These are phyloP conservation scores for Diplodia mutila DNA, from an alignment of 2,329 filamentous ascomycete genomes.

Conservation along the genomic window DNA sequence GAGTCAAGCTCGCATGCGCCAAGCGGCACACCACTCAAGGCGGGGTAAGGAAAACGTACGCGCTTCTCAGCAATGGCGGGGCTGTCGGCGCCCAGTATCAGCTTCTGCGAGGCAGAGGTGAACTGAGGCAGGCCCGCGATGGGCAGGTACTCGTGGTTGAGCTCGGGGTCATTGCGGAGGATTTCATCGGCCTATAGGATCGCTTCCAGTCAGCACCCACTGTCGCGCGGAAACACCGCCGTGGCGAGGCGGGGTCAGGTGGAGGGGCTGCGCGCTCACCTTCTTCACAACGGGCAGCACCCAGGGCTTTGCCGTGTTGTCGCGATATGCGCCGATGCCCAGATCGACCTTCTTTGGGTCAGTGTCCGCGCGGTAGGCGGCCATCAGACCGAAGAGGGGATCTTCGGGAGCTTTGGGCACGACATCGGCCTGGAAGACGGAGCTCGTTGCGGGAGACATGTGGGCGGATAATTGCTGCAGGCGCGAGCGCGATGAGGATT, in stretches of 20 bases:
- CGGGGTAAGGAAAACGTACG: slow-evolving; percentile 45
- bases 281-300: slow-evolving; percentile 94
- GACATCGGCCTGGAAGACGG: slow-evolving; percentile 73
- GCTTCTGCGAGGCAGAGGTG: slow-evolving; percentile 86
- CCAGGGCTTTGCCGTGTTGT: slow-evolving; percentile 96
- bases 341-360: slow-evolving; percentile 85
- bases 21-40: background rate
- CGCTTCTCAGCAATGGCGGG: slow-evolving; percentile 84
- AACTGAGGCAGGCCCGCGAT: slow-evolving; percentile 87
- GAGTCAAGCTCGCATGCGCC: background rate
- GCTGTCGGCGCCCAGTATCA: slow-evolving; percentile 80
- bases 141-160: slow-evolving; percentile 98
- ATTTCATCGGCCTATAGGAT: slow-evolving; percentile 78
- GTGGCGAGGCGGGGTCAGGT: background rate
- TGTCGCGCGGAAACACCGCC: background rate
- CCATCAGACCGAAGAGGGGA: slow-evolving; percentile 89
- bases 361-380: slow-evolving; percentile 80
- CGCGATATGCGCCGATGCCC: slow-evolving; percentile 93
- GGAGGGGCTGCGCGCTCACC: slow-evolving; percentile 57
- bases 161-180: slow-evolving; percentile 81
- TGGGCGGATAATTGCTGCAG: slow-evolving; percentile 67
- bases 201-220: slow-evolving; percentile 24
- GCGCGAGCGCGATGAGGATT: slow-evolving; percentile 36
- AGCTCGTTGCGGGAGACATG: slow-evolving; percentile 66
- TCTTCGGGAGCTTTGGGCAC: slow-evolving; percentile 94